These are phyloP conservation scores for Diutina mesorugosa DNA, from an alignment of 1,139 yeast genomes.

Conservation along the genomic window DNA sequence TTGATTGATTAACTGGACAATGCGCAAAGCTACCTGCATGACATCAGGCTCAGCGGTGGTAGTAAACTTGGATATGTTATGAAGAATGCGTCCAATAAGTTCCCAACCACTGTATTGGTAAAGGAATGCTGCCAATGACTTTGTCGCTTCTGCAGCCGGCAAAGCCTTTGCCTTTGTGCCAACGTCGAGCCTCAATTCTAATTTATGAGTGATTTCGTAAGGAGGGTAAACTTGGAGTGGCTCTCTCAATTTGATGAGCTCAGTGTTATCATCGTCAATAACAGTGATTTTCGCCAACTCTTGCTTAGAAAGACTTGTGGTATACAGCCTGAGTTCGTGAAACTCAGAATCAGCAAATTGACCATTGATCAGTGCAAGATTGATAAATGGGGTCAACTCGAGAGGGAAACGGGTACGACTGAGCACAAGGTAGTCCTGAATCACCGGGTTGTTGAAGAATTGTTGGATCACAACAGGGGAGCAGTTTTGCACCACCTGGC, in stretches of 20 bases:
- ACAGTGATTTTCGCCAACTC: constrained; percentile 26
- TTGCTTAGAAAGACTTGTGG: constrained; percentile 26
- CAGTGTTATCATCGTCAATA: constrained; percentile 41
- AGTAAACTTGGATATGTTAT: constrained; percentile 38
- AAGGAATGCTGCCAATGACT: constrained; percentile 55
- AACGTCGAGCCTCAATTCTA: constrained; percentile 28
- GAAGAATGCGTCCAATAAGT: constrained; percentile 62
- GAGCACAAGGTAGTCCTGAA: constrained; percentile 42
- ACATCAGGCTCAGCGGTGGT: constrained; percentile 22
- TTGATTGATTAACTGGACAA: constrained; percentile 37
- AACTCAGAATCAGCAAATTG: constrained; percentile 57
- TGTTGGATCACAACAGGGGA: constrained; percentile 44
- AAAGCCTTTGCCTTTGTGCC: constrained; percentile 64
- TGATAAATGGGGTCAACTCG: constrained; percentile 48
- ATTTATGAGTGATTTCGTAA: constrained; percentile 29
- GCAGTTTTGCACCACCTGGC: constrained; percentile 35
- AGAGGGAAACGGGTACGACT: constrained; percentile 68
- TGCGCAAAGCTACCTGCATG: constrained; percentile 28
- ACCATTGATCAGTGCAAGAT: constrained; percentile 50
- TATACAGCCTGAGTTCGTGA: constrained; percentile 45
- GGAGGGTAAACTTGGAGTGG: constrained; percentile 36
- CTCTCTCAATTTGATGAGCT: constrained; percentile 29
- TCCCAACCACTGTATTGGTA: constrained; percentile 82
- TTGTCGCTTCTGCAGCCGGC: constrained; percentile 28
- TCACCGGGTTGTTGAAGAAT: constrained; percentile 44